A percentile compares a stretch with the other conserved stretches of the same genome.
Evolutionary conservation across 2,329 filamentous ascomycete species (phyloP).

Genomic region (Aspergillus fijiensis): DNA sequence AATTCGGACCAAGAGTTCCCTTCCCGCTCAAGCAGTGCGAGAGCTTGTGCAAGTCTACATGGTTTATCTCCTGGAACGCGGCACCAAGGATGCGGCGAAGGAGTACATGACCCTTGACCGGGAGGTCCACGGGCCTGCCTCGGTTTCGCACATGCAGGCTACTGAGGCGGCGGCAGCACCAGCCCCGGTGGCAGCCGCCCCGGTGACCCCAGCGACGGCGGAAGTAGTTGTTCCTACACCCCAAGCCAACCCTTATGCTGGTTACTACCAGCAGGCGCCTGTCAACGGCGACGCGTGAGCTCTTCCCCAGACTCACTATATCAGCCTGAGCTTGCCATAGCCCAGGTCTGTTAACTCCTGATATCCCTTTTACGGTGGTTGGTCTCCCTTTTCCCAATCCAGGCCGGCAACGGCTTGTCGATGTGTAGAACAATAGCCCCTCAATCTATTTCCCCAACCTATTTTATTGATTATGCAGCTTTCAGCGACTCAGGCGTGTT

Average conservation of each 20-base stretch:
- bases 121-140: constrained; percentile 71
- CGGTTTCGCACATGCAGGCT: constrained; percentile 37
- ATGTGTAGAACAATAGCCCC: constrained; percentile 21
- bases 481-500: constrained; percentile 28
- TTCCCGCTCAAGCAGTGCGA: constrained; percentile 67
- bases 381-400: background rate
- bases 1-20: constrained; percentile 69
- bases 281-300: constrained; percentile 26
- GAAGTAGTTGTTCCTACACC: constrained; percentile 17
- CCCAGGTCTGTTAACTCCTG: background rate
- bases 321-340: constrained; percentile 1
- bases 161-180: constrained; percentile 18
- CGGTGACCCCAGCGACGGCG: constrained; percentile 9
- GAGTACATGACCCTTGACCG: constrained; percentile 80
- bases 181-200: constrained; percentile 20
- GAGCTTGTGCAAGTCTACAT: constrained; percentile 78
- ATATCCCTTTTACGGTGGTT: constrained; percentile 5
- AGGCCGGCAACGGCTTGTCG: constrained; percentile 12
- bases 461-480: constrained; percentile 22
- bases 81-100: constrained; percentile 79
- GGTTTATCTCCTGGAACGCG: constrained; percentile 77
- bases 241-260: constrained; percentile 26
- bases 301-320: constrained; percentile 7
- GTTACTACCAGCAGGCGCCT: constrained; percentile 32
- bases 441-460: background rate